Base-by-base conservation (phyloP, 495 filamentous ascomycete genomes). In the Penicillium pancosmium region DNA sequence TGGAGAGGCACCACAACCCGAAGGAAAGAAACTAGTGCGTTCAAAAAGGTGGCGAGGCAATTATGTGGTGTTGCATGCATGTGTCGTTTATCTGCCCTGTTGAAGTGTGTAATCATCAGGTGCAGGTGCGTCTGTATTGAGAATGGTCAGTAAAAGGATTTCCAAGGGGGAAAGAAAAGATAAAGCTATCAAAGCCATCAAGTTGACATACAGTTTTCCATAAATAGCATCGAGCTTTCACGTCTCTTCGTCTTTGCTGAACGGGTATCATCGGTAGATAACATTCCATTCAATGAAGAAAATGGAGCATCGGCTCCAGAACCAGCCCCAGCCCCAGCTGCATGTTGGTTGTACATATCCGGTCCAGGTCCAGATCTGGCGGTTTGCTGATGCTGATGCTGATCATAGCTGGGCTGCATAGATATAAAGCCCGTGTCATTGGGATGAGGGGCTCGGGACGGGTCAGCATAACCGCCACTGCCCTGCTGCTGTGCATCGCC, bases 391-490 rank as follows among this genome's bases (percentile, higher is more conserved):
- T 27, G 27, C 27, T 27, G 27, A 27, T 38, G 36, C 46, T 69
- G 66, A 25, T 86, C 82, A 64, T 89, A 88, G n/a, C 78, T 78
- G 8, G 83, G 83, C 47, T 86, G 81, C 53, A 88, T 69, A 0
- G 86, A 81, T 15, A 85, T 80, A 67, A 88, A 88, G 6, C 86
- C 86, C 13, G 81, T 85, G 36, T 87, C 82, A 40, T 79, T 59
- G 13, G 62, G 68, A 55, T 38, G 8, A 13, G 8, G 36, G 11
- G 40, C 56, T 50, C 63, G 76, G 56, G 65, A 55, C 57, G 69
- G 63, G 12, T 72, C 66, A 13, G 53, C 44, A 12, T 52, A 41
- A 40, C 72, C 59, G 27, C 27, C 27, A 23, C 27, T 31, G 27
- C 27, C 8, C 6, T 31, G 27, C 27, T 27, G 27, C 27, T 31